A percentile compares a stretch with the other conserved stretches of the same genome.
Evolutionary conservation across 2,329 filamentous ascomycete genomes (phyloP).

Genomic region (Neocatenulostroma microsporum): DNA sequence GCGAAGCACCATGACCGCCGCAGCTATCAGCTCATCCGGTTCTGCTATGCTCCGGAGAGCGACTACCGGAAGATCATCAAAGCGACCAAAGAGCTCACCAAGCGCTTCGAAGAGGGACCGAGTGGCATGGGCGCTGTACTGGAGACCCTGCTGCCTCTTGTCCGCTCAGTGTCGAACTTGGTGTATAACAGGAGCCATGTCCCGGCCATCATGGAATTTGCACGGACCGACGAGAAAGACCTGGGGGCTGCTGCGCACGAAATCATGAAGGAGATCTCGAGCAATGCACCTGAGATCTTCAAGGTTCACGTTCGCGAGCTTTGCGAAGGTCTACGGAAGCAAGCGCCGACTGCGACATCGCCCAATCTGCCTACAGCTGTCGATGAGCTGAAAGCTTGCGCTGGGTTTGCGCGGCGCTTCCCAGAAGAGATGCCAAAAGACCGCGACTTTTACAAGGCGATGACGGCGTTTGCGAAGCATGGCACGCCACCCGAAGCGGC

Average conservation of each 20-base stretch:
- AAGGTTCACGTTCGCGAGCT: constrained; percentile 87
- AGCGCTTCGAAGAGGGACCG: constrained; percentile 54
- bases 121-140: constrained; percentile 54
- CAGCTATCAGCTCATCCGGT: constrained; percentile 80
- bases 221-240: constrained; percentile 72
- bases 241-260: constrained; percentile 76
- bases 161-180: constrained; percentile 76
- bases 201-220: constrained; percentile 78
- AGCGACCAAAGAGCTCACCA: constrained; percentile 81
- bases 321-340: constrained; percentile 74
- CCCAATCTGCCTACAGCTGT: constrained; percentile 67
- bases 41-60: constrained; percentile 72
- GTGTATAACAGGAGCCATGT: constrained; percentile 94
- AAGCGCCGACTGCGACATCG: constrained; percentile 63
- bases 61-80: constrained; percentile 89
- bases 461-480: constrained; percentile 75
- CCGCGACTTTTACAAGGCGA: constrained; percentile 68
- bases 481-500: constrained; percentile 74
- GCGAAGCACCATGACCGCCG: constrained; percentile 85
- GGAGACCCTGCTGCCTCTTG: constrained; percentile 70
- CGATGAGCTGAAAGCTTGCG: constrained; percentile 87
- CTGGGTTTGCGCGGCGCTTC: constrained; percentile 81
- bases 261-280: constrained; percentile 84
- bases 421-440: constrained; percentile 75
- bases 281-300: constrained; percentile 80